These are phyloP conservation scores for Candida schatavii DNA, from an alignment of 805 yeast species.

Conservation along the genomic window DNA sequence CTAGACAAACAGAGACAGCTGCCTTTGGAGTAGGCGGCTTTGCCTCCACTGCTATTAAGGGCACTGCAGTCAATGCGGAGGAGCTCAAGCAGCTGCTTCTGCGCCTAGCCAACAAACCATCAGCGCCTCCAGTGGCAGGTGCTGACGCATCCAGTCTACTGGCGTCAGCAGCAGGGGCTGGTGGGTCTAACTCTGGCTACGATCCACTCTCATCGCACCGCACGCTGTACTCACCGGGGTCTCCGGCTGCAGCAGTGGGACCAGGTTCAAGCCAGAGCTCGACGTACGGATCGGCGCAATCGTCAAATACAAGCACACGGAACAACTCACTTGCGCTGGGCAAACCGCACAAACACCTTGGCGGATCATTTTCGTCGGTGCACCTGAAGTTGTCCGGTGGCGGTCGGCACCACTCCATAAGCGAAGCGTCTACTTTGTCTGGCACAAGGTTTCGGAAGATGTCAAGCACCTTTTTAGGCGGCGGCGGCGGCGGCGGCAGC, in stretches of 20 bases:
- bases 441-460: constrained; percentile 1
- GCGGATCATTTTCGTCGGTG: background rate
- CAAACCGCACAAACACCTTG: background rate
- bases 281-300: background rate
- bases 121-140: too few relatives aligned
- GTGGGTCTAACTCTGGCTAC: too few relatives aligned
- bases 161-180: too few relatives aligned
- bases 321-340: background rate
- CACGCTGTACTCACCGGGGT: too few relatives aligned
- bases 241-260: too few relatives aligned
- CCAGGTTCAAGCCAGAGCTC: too few relatives aligned
- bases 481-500: too few relatives aligned
- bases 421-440: background rate
- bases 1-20: too few relatives aligned
- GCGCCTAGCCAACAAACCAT: background rate
- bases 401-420: background rate
- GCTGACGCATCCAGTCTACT: too few relatives aligned
- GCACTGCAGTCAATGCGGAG: background rate
- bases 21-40: too few relatives aligned
- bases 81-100: constrained; percentile 1
- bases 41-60: background rate
- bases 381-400: background rate
- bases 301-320: background rate
- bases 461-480: background rate
- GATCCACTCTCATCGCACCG: too few relatives aligned